Evolutionary conservation across 1,284 basidiomycete species (phyloP).

Genomic region (Boletus chippewaensis): DNA sequence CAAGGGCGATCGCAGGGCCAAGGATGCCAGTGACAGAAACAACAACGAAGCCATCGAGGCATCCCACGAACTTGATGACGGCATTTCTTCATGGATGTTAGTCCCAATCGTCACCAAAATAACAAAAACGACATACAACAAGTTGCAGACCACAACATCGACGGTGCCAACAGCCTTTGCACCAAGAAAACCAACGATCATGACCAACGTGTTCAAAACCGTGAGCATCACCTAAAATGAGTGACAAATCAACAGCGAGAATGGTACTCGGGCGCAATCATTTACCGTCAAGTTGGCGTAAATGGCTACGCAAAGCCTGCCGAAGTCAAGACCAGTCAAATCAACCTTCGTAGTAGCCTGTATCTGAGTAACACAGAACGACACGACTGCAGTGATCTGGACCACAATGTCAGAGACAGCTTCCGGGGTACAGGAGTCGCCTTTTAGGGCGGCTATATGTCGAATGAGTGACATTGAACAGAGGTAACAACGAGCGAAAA

Average conservation of each 20-base stretch:
- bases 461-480: not conserved
- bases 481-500: not conserved
- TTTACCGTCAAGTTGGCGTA: constrained; percentile 8
- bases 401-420: constrained; percentile 13
- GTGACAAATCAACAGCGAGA: fast-evolving
- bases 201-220: constrained; percentile 8
- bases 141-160: not conserved
- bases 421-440: constrained; percentile 10
- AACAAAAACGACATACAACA: constrained; percentile 9
- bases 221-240: constrained; percentile 6
- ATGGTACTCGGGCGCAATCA: too few species aligned
- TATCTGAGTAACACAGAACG: constrained; percentile 11
- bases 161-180: not conserved
- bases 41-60: constrained; percentile 4
- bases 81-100: constrained; percentile 2
- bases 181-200: not conserved
- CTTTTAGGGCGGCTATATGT: constrained; percentile 4
- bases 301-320: constrained; percentile 5
- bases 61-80: constrained; percentile 1
- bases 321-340: constrained; percentile 9
- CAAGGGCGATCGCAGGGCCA: constrained; percentile 4
- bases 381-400: constrained; percentile 12
- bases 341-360: constrained; percentile 7
- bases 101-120: not conserved
- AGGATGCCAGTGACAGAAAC: constrained; percentile 2